These are phyloP conservation scores for Linnemannia elongata DNA, from an alignment of 192 early-diverging fungal genomes.

Conservation along the genomic window DNA sequence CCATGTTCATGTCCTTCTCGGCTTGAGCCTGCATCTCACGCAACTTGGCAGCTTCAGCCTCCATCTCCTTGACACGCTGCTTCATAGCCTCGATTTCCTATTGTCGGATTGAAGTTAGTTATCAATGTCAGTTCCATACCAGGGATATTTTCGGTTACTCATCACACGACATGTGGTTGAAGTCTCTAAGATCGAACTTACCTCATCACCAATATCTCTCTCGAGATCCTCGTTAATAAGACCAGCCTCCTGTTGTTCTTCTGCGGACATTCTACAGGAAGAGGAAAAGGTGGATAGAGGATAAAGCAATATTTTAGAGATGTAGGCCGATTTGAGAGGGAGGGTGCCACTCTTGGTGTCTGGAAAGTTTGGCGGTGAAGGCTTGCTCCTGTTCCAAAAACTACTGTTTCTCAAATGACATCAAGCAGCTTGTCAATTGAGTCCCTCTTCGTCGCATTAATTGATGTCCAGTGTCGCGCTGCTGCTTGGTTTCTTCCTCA, in stretches of 20 bases:
- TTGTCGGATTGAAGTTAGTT: neutral
- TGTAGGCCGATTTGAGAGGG: neutral
- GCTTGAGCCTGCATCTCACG: conserved; percentile 82
- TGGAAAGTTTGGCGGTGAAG: neutral
- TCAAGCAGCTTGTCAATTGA: neutral
- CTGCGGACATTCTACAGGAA: conserved; percentile 23
- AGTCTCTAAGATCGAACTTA: neutral
- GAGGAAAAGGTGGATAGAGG: neutral
- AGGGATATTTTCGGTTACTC: neutral
- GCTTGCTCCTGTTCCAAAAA: neutral
- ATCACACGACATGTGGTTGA: no score
- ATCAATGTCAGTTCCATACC: neutral
- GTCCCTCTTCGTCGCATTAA: neutral
- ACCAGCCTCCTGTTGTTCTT: conserved; percentile 9
- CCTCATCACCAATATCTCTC: conserved; percentile 52
- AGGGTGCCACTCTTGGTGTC: neutral
- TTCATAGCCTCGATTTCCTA: conserved; percentile 89
- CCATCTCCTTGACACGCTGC: conserved; percentile 82
- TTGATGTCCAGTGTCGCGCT: neutral
- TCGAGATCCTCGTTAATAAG: conserved; percentile 38
- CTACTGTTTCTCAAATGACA: neutral
- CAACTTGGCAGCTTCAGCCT: conserved; percentile 86
- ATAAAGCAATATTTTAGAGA: neutral
- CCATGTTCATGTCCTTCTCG: conserved; percentile 80
- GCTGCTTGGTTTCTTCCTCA: neutral